A percentile compares a stretch with the other conserved stretches of the same genome.
These are phyloP conservation scores for Exophiala sideris DNA, from an alignment of 2,329 filamentous ascomycete genomes.

Conservation along the genomic window DNA sequence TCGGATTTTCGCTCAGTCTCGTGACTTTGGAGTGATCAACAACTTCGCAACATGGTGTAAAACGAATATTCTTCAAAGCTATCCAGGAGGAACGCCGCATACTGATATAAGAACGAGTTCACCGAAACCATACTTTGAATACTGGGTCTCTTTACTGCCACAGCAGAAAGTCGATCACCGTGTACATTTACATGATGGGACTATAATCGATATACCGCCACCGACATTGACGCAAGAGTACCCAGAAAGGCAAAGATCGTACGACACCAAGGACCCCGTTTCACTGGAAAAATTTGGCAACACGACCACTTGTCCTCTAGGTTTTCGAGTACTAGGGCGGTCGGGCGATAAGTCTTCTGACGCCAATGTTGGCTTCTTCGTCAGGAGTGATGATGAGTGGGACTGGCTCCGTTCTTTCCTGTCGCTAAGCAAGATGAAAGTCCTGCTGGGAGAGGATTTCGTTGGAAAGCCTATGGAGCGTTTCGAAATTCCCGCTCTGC, in stretches of 20 bases:
- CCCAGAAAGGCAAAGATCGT: constrained; percentile 12
- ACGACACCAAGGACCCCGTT: constrained; percentile 22
- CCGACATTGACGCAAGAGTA: constrained; percentile 15
- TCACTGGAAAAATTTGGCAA: constrained; percentile 27
- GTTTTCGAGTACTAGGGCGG: constrained; percentile 37
- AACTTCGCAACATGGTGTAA: too few species aligned
- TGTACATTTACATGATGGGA: constrained; percentile 25
- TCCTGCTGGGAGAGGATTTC: constrained; percentile 11
- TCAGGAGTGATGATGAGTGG: constrained; percentile 42
- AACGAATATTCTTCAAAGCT: constrained; percentile 35
- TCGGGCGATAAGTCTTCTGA: constrained; percentile 46
- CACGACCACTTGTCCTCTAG: constrained; percentile 31
- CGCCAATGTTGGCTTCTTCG: constrained; percentile 47
- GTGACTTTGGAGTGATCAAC: constrained; percentile 29
- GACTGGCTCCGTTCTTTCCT: constrained; percentile 37
- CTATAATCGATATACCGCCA: constrained; percentile 21
- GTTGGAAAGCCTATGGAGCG: constrained; percentile 10
- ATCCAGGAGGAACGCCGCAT: constrained; percentile 38
- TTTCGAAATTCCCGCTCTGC: constrained; percentile 10
- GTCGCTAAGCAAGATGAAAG: constrained; percentile 6
- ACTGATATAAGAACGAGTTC: constrained; percentile 14
- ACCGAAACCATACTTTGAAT: constrained; percentile 33
- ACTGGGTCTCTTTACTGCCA: constrained; percentile 28
- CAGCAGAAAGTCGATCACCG: constrained; percentile 28
- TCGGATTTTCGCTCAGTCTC: constrained; percentile 40